phyloP scores from a whole-genome alignment of 2,329 filamentous ascomycete species.

The Aspergillus puulaauensis region DNA sequence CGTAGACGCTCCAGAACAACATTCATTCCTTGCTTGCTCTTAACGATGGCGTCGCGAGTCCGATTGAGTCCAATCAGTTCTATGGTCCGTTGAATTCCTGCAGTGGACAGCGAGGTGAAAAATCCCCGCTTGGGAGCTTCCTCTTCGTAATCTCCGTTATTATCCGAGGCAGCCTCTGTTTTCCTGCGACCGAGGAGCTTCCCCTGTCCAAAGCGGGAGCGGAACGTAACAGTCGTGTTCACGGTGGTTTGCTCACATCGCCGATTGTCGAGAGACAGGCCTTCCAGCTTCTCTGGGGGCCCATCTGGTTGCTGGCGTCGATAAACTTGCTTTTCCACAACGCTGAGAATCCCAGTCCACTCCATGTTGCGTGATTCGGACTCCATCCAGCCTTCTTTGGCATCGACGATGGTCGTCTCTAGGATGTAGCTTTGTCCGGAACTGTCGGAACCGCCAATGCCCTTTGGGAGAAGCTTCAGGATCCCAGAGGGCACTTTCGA shows the following conservation, averaged over 20 bases:
- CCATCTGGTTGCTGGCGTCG: conserved; percentile 42
- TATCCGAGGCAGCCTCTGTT: conserved; percentile 34
- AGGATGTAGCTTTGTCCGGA: conserved; percentile 64
- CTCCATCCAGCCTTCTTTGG: conserved; percentile 65
- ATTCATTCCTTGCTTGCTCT: conserved; percentile 66
- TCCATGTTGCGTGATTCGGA: conserved; percentile 65
- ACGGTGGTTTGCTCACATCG: conserved; percentile 54
- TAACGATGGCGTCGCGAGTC: conserved; percentile 60
- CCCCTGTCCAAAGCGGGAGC: conserved; percentile 60
- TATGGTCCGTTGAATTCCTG: conserved; percentile 62
- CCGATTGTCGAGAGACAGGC: conserved; percentile 37
- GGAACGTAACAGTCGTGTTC: conserved; percentile 61
- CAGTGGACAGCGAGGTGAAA: conserved; percentile 59
- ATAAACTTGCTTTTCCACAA: conserved; percentile 62
- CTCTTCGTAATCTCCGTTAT: conserved; percentile 48
- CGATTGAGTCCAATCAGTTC: conserved; percentile 62
- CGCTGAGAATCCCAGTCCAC: conserved; percentile 64
- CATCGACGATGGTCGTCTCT: conserved; percentile 62
- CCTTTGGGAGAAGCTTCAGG: conserved; percentile 60
- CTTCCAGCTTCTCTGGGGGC: conserved; percentile 21
- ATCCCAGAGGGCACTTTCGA: conserved; percentile 63
- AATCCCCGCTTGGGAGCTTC: conserved; percentile 55
- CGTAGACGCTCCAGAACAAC: conserved; percentile 64
- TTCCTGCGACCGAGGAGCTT: conserved; percentile 48
- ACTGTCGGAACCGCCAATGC: conserved; percentile 57